These are phyloP conservation scores for Cylindrotheca closterium DNA, from an alignment of 108 stramenopile species.

Conservation along the genomic window DNA sequence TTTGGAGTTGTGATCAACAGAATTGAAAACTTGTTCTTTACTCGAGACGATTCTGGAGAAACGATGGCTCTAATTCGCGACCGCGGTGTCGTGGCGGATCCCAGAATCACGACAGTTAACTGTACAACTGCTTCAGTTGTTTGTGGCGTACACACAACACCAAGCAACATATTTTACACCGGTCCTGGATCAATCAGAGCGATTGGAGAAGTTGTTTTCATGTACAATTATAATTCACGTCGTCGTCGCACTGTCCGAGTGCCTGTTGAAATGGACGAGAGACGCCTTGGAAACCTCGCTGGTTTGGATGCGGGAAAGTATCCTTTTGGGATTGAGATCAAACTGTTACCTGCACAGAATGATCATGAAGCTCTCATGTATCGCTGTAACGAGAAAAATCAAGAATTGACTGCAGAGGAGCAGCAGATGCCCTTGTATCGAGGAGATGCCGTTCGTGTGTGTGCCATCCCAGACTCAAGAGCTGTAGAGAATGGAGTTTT, in stretches of 20 bases:
- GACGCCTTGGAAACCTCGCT: not conserved
- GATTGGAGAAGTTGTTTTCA: not conserved
- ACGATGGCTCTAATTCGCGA: not conserved
- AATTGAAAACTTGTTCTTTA: slow-evolving; percentile 10
- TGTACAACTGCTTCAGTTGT: not conserved
- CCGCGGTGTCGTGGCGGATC: slow-evolving; percentile 15
- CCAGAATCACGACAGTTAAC: not conserved
- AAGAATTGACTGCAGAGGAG: slow-evolving; percentile 8
- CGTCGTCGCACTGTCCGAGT: not conserved
- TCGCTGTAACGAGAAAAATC: slow-evolving; percentile 5
- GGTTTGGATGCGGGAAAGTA: not conserved
- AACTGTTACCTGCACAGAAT: not conserved
- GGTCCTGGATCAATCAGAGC: not conserved
- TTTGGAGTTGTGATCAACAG: slow-evolving; percentile 5
- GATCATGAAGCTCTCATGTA: slow-evolving; percentile 2
- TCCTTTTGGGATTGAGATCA: not conserved
- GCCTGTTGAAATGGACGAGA: not conserved
- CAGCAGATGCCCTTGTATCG: not conserved
- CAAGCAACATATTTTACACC: not conserved
- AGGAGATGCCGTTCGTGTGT: slow-evolving; percentile 16
- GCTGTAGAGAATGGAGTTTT: slow-evolving; percentile 1
- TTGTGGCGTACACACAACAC: not conserved
- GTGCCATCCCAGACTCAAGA: slow-evolving; percentile 4
- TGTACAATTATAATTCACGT: not conserved
- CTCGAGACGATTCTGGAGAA: slow-evolving; percentile 10